A percentile compares a stretch with the other conserved stretches of the same genome.
Evolutionary conservation across 1,284 basidiomycete genomes (phyloP).

Genomic region (Cutaneotrichosporon cyanovorans): DNA sequence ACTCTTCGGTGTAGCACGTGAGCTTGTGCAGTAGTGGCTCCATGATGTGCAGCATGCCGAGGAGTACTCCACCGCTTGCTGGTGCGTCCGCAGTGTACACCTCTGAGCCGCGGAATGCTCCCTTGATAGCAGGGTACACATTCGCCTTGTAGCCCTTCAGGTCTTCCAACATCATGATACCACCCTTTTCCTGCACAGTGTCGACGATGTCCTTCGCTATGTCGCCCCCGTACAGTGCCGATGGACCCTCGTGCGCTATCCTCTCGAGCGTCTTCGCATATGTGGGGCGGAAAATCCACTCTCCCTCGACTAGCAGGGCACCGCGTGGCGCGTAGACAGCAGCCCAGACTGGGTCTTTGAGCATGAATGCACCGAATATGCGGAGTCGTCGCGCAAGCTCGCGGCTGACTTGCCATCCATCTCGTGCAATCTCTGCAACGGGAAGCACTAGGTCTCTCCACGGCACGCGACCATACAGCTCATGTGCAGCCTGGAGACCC

Average conservation of each 20-base stretch:
- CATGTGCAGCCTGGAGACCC: conserved; percentile 52
- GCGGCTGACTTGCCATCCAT: conserved; percentile 64
- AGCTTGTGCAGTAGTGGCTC: conserved; percentile 18
- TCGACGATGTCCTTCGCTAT: conserved; percentile 41
- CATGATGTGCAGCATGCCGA: conserved; percentile 41
- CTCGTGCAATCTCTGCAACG: conserved; percentile 62
- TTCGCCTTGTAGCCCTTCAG: conserved; percentile 56
- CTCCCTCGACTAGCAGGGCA: conserved; percentile 61
- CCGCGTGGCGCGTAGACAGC: conserved; percentile 74
- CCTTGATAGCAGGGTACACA: conserved; percentile 65
- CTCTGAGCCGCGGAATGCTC: conserved; percentile 65
- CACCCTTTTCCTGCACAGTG: conserved; percentile 31
- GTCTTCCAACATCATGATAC: conserved; percentile 40
- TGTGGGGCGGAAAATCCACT: conserved; percentile 61
- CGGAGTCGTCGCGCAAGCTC: conserved; percentile 68
- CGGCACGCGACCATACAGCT: conserved; percentile 50
- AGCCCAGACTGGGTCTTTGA: conserved; percentile 68
- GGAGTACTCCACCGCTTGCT: conserved; percentile 47
- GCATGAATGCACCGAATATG: conserved; percentile 57
- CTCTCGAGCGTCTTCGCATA: conserved; percentile 39
- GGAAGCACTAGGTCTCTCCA: conserved; percentile 74
- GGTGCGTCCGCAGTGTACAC: conserved; percentile 80
- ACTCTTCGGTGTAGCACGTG: conserved; percentile 10
- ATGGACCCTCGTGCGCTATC: conserved; percentile 38
- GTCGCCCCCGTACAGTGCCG: conserved; percentile 40